These are phyloP conservation scores for Fusarium duplospermum DNA, from an alignment of 2,329 filamentous ascomycete species.

Conservation along the genomic window DNA sequence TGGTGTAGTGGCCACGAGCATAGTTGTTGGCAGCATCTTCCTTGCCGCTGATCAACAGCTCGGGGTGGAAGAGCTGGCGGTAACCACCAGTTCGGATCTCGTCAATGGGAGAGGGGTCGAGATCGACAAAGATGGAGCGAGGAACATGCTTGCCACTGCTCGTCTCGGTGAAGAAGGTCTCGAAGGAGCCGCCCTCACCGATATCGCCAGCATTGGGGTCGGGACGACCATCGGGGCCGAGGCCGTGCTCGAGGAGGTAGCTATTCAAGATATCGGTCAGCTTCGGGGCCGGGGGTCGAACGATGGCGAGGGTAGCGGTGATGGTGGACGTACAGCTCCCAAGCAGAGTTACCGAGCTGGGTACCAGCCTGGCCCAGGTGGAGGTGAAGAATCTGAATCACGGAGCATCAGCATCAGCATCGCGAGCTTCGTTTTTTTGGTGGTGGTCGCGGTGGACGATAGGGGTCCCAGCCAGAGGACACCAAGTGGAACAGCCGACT, in stretches of 20 bases:
- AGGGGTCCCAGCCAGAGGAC: slow-evolving; percentile 14
- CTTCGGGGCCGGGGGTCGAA: slow-evolving; percentile 4
- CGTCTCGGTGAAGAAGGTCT: slow-evolving; percentile 81
- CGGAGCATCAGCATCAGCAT: slow-evolving; percentile 28
- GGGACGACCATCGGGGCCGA: slow-evolving; percentile 72
- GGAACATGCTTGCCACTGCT: slow-evolving; percentile 78
- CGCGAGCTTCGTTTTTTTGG: slow-evolving; percentile 8
- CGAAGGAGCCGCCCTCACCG: slow-evolving; percentile 72
- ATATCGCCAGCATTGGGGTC: slow-evolving; percentile 70
- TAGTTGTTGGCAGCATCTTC: slow-evolving; percentile 84
- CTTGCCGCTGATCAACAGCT: slow-evolving; percentile 79
- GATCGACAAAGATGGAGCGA: slow-evolving; percentile 77
- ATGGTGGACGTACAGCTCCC: slow-evolving; percentile 74
- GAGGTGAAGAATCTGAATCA: slow-evolving; percentile 68
- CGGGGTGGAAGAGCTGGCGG: slow-evolving; percentile 78
- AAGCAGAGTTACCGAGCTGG: slow-evolving; percentile 80
- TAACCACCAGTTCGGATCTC: slow-evolving; percentile 77
- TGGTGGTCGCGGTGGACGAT: neutral
- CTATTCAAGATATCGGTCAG: slow-evolving; percentile 54
- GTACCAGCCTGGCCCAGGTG: slow-evolving; percentile 77
- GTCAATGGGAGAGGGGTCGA: slow-evolving; percentile 79
- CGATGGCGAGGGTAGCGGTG: slow-evolving; percentile 8
- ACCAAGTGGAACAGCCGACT: slow-evolving; percentile 36
- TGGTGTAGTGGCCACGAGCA: slow-evolving; percentile 80
- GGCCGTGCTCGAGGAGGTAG: slow-evolving; percentile 79